Evolutionary conservation across 805 yeast genomes (phyloP).

Genomic region (Yarrowia sp.): DNA sequence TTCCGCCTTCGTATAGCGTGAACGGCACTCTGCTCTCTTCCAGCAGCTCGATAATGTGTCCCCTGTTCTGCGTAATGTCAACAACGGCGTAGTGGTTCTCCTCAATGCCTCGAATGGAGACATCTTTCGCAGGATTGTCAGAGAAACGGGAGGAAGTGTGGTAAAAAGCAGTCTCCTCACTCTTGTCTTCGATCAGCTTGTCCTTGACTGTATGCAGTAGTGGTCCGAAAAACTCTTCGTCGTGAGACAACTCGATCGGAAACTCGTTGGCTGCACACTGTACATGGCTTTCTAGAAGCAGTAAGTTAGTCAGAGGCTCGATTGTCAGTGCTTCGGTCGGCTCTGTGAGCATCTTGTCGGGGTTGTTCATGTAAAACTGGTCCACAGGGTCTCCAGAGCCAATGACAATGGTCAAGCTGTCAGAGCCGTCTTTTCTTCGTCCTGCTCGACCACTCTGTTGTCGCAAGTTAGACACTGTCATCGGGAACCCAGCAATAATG

Average conservation of each 20-base stretch:
- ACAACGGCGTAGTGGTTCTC: constrained; percentile 84
- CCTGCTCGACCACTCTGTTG: constrained; percentile 99
- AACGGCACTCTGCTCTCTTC: constrained; percentile 88
- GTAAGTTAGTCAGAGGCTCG: constrained; percentile 57
- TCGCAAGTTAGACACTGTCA: constrained; percentile 78
- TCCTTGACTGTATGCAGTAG: constrained; percentile 11
- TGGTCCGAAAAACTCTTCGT: constrained; percentile 54
- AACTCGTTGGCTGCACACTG: constrained; percentile 93
- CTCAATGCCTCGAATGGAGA: constrained; percentile 79
- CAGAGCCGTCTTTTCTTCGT: constrained; percentile 61
- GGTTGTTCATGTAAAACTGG: constrained; percentile 73
- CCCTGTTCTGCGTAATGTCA: constrained; percentile 75
- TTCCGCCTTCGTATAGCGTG: constrained; percentile 89
- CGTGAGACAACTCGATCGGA: constrained; percentile 58
- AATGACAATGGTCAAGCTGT: constrained; percentile 80
- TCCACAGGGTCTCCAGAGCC: constrained; percentile 80
- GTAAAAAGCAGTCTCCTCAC: not conserved
- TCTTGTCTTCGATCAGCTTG: constrained; percentile 31
- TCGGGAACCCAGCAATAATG: constrained; percentile 88
- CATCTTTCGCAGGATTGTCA: constrained; percentile 45
- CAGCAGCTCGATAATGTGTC: constrained; percentile 76
- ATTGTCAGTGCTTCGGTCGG: constrained; percentile 56
- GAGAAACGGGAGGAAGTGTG: constrained; percentile 26
- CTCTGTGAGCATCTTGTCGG: constrained; percentile 53
- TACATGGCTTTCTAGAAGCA: constrained; percentile 75